Conservation (phyloP, 2,329 filamentous ascomycete species). For the Fusarium sp. region DNA sequence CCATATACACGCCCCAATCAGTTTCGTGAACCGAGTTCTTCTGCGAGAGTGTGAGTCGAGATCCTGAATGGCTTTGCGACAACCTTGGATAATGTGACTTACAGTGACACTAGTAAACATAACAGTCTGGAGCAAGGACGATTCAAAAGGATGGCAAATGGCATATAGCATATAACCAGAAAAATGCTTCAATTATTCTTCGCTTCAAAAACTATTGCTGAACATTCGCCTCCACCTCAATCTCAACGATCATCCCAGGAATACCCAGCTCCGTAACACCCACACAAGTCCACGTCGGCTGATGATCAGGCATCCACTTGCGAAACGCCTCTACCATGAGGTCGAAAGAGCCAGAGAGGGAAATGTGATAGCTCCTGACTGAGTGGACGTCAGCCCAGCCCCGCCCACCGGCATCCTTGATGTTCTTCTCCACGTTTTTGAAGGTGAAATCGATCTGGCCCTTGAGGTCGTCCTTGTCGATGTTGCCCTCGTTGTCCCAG, state of each 20-base stretch:
- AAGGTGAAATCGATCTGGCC: slow-evolving; percentile 67
- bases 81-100: too few species aligned
- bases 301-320: slow-evolving; percentile 65
- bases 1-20: too few species aligned
- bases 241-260: slow-evolving; percentile 68
- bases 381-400: slow-evolving; percentile 68
- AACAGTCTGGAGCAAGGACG: too few species aligned
- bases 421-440: slow-evolving; percentile 64
- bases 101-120: too few species aligned
- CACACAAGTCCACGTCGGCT: slow-evolving; percentile 66
- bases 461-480: slow-evolving; percentile 53
- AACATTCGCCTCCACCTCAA: slow-evolving; percentile 64
- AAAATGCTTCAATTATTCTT: background rate
- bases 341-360: slow-evolving; percentile 55
- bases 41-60: too few species aligned
- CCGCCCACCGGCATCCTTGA: slow-evolving; percentile 66
- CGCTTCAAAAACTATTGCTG: slow-evolving; percentile 2
- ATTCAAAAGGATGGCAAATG: too few species aligned
- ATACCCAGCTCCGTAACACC: slow-evolving; percentile 62
- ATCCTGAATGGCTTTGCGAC: too few species aligned
- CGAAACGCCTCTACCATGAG: slow-evolving; percentile 62
- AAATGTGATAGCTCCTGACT: slow-evolving; percentile 61
- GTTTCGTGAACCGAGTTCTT: too few species aligned
- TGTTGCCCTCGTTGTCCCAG: slow-evolving; percentile 40
- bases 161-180: too few species aligned